Evolutionary conservation across 225 moss, liverwort and hornwort genomes (phyloP), one percentile per base, ranked within the genome.

Genomic region (Anthoceros angustus): DNA sequence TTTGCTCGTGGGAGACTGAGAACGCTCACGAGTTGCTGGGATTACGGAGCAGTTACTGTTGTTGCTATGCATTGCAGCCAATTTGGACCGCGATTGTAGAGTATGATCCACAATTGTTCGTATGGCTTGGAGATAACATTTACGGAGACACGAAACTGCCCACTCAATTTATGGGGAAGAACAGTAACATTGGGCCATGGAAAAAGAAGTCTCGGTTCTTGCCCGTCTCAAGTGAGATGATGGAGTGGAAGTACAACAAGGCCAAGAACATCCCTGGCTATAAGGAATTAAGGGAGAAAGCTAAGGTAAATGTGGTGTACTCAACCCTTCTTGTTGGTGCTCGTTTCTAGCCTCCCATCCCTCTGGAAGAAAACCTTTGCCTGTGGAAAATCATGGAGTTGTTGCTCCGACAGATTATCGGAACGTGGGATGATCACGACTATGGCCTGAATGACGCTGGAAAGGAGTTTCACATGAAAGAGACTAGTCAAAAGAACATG

Each of bases 341-440:
- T 40, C 62, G 41, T 41, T n/a, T 39, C 6, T 46, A 32, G n/a
- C n/a, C 15, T 60, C 18, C 18, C 38, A 62, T 8, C 18, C 20
- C 6, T 62, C 0, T 32, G 0, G 0, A 32, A 4, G 62, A 48
- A 48, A 39, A 50, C 64, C 66, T 65, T 23, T 40, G 12, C 12
- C 39, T 8, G n/a, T 65, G 38, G 70, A 39, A 42, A 45, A 63
- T 69, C 26, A 63, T 76, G 9, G 9, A 42, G 40, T 63, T 67
- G n/a, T 42, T 49, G 6, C 26, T 5, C 43, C 39, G 61, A 0
- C 75, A 90, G 93, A 75, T 93, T 18, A 77, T 94, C 70, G 94
- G 94, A 65, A 95, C 94, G 46, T 90, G 94, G 94, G 94, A 95
- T 69, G 94, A 95, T 84, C 94, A 95, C 68, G 94, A 95, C 64